These are phyloP conservation scores for Nitzschia palea DNA, from an alignment of 108 stramenopile genomes.

Conservation along the genomic window DNA sequence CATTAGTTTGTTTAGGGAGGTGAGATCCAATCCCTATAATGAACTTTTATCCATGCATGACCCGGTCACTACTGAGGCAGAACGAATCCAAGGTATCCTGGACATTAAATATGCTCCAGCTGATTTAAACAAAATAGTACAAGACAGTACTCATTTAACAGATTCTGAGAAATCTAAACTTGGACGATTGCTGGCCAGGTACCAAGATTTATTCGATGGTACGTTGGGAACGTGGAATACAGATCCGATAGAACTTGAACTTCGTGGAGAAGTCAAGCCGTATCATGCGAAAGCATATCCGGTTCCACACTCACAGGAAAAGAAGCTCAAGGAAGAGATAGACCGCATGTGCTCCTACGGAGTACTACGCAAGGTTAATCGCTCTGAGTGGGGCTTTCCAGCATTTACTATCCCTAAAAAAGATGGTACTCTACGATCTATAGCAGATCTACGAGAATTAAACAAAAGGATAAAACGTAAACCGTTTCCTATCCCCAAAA, in stretches of 20 bases:
- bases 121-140: too few relatives aligned
- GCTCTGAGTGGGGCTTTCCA: conserved; percentile 28
- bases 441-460: conserved; percentile 38
- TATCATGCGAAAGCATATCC: conserved; percentile 37
- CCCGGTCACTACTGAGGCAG: too few relatives aligned
- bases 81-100: too few relatives aligned
- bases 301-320: conserved; percentile 30
- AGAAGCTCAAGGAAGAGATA: conserved; percentile 29
- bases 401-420: conserved; percentile 39
- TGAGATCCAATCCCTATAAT: neutral
- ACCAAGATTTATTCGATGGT: neutral
- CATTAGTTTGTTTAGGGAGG: neutral
- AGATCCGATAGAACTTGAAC: conserved; percentile 18
- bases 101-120: too few relatives aligned
- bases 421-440: conserved; percentile 5
- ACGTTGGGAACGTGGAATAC: neutral
- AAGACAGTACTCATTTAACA: neutral
- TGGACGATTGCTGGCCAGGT: neutral
- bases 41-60: neutral
- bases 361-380: conserved; percentile 5
- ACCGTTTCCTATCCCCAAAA: conserved; percentile 33
- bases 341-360: conserved; percentile 14
- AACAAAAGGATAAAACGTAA: conserved; percentile 38
- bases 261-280: conserved; percentile 39
- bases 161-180: neutral